Percentiles rank a stretch among this genome's conserved stretches.
Evolutionary conservation across 2,329 filamentous ascomycete species (phyloP).

Genomic region (Aspergillus cejpii): DNA sequence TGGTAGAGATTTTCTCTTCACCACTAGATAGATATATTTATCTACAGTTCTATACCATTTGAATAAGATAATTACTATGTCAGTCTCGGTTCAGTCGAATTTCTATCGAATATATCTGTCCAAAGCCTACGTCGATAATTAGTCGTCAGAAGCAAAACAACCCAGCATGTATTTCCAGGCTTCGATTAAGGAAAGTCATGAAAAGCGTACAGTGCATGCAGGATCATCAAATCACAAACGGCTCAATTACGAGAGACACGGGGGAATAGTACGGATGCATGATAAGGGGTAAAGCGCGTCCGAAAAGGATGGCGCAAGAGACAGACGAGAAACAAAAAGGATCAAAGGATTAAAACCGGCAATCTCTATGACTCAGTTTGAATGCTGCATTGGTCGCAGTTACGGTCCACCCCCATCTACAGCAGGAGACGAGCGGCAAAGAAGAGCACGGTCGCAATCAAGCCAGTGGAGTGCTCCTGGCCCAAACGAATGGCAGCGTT

Average conservation of each 20-base stretch:
- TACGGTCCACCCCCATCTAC: conserved; percentile 32
- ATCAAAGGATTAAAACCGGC: background rate
- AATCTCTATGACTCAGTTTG: background rate
- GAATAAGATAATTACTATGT: background rate
- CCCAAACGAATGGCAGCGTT: conserved; percentile 44
- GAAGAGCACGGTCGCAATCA: conserved; percentile 49
- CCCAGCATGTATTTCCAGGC: conserved; percentile 5
- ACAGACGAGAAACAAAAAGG: background rate
- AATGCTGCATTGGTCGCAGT: background rate
- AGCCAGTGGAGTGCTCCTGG: conserved; percentile 48
- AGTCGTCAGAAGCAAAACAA: no score
- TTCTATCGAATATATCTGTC: no score
- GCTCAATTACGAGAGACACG: conserved; percentile 3
- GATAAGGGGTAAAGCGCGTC: background rate
- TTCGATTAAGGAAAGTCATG: conserved; percentile 8
- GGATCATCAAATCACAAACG: conserved; percentile 7
- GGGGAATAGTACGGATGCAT: conserved; percentile 9
- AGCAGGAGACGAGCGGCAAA: conserved; percentile 53
- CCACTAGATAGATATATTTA: no score
- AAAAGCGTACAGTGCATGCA: conserved; percentile 3
- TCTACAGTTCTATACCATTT: background rate
- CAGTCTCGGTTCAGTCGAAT: no score
- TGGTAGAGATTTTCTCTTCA: background rate
- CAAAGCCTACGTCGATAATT: no score
- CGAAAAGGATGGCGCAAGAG: background rate